Conservation (phyloP, 768 basidiomycete species). For the Boletus tylopilopsis region DNA sequence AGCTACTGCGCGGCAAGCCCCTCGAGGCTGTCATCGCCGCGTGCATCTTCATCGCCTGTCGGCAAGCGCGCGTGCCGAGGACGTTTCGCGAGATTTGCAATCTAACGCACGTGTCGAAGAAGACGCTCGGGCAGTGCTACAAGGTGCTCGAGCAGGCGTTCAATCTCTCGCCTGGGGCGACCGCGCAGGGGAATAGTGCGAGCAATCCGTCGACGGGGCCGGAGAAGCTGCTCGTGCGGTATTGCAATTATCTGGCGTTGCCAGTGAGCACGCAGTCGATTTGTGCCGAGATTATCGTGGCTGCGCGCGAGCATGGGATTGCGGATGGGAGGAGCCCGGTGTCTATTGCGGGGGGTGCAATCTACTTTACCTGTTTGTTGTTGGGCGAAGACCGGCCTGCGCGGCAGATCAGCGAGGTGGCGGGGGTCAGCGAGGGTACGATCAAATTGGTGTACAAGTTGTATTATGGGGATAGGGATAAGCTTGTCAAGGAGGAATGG, state of each 20-base stretch:
- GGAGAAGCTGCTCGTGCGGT: conserved; percentile 86
- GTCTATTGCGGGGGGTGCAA: conserved; percentile 97
- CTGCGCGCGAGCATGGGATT: conserved; percentile 78
- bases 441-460: conserved; percentile 86
- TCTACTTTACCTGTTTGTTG: conserved; percentile 87
- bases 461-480: conserved; percentile 70
- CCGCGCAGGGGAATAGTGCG: conserved; percentile 43
- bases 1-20: conserved; percentile 85
- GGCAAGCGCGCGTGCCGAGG: conserved; percentile 91
- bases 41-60: conserved; percentile 96
- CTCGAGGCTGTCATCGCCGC: conserved; percentile 93
- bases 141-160: conserved; percentile 86
- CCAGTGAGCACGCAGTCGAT: conserved; percentile 80
- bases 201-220: conserved; percentile 59
- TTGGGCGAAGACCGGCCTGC: conserved; percentile 71
- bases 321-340: conserved; percentile 94
- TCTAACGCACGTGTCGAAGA: conserved; percentile 91
- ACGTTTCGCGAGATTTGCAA: conserved; percentile 97
- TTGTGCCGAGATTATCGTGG: conserved; percentile 76
- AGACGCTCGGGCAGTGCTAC: conserved; percentile 91
- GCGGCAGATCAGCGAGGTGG: conserved; percentile 85
- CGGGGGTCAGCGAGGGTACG: conserved; percentile 93
- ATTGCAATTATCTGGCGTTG: conserved; percentile 89
- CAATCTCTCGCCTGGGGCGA: conserved; percentile 80
- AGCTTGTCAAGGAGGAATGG: conserved; percentile 83